Base-by-base conservation (phyloP, 164 flowering plant genomes). In the Magnolia changhungtana region DNA sequence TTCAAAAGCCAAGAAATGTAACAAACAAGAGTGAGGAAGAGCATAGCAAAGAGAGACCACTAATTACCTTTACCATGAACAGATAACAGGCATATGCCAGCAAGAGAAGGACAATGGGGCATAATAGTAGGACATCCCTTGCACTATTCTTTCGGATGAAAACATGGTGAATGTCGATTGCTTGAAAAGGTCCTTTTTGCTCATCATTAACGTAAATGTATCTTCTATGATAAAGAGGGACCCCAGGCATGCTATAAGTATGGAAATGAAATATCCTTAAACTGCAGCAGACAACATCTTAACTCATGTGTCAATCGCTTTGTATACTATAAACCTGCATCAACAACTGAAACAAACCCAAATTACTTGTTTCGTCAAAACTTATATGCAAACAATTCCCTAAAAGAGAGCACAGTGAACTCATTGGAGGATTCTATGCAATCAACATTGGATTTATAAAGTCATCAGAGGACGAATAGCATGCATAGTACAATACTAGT, bases 161-260 rank as follows among this genome's bases (percentile, higher is more conserved):
- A 23, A 90, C 76, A 68, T 85, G 88, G 81, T 91, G 96, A 24
- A 74, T 37, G 72, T 86, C 88, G 21, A 89, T 82, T 61, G 80
- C 85, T 76, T 81, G 82, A 73, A 63, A 68, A 63, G 86, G 77
- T 67, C 84, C 85, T 10, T 67, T 74, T 8, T 80, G 77, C 14
- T 52, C 72, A 50, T 83, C 87, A 49, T 81, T 88, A 20, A 79
- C 24, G 73, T 89, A 91, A 21, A 67, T 75, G 74, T 86, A 88
- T 80, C 79, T 85, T 61, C 63, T 21, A 71, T 76, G 65, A 4
- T 70, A 67, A 19, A 82, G 18, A 8, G 76, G 67, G 49, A 55
- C 69, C 58, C 69, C 37, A 1, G 70, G 72, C 90, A 85, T 82
- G 73, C 58, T n/a, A 71, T 10, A 71, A 13, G 58, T 71, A 10